Percentiles rank a stretch among this genome's conserved stretches.
Conservation (phyloP, 129 eudicot species). For the Chrysanthemum makinoi region DNA sequence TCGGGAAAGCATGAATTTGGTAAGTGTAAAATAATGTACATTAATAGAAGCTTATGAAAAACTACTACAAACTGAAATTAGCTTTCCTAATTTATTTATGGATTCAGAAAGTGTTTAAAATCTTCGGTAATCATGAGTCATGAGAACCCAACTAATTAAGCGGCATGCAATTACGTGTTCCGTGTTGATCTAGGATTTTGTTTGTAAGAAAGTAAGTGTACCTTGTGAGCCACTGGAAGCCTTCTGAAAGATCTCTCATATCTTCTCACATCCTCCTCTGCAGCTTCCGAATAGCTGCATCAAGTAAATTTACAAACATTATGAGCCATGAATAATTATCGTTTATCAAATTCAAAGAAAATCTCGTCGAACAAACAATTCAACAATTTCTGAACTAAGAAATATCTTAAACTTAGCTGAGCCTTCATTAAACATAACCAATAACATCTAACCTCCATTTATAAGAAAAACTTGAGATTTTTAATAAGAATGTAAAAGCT, state of each 20-base stretch:
- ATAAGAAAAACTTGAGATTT: background rate
- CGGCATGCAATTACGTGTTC: conserved; percentile 8
- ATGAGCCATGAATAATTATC: background rate
- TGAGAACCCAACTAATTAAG: background rate
- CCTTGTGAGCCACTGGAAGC: conserved; percentile 88
- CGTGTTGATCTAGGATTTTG: conserved; percentile 13
- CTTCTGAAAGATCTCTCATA: conserved; percentile 72
- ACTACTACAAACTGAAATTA: background rate
- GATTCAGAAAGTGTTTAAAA: no score
- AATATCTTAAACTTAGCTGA: conserved; percentile 2
- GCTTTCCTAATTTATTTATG: background rate
- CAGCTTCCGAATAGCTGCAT: conserved; percentile 84
- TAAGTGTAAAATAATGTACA: background rate
- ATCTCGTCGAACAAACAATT: conserved; percentile 1
- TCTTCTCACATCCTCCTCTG: conserved; percentile 78
- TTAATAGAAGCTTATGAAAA: background rate
- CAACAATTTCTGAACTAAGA: background rate
- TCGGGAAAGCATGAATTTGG: background rate
- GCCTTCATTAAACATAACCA: background rate
- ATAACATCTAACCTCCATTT: background rate
- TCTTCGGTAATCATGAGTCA: background rate
- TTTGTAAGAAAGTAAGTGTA: conserved; percentile 12
- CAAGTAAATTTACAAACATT: conserved; percentile 5
- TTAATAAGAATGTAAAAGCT: background rate
- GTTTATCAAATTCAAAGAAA: background rate